These are phyloP conservation scores for Pilaira anomala DNA, from an alignment of 192 early-diverging fungal species.

Conservation along the genomic window DNA sequence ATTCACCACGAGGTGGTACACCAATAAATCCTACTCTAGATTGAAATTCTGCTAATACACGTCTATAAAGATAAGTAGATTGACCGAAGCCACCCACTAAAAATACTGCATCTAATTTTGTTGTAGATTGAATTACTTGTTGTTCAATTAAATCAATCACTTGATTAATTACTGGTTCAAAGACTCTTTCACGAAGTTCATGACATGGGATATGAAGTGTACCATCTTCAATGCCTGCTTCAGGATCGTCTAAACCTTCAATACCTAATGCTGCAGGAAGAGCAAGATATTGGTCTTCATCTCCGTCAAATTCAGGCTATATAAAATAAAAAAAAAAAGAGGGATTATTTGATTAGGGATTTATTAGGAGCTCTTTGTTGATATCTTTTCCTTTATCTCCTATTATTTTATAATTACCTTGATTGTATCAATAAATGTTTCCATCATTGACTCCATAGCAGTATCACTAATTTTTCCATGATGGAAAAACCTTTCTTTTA, in stretches of 20 bases:
- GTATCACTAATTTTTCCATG: constrained; percentile 41
- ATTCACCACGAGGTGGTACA: constrained; percentile 40
- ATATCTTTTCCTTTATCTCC: not conserved
- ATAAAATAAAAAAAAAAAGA: not conserved
- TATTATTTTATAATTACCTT: constrained; percentile 27
- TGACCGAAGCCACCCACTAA: constrained; percentile 56
- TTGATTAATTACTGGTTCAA: constrained; percentile 51
- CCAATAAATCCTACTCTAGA: constrained; percentile 43
- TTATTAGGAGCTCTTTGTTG: not conserved
- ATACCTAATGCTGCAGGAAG: constrained; percentile 45
- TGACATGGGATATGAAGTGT: constrained; percentile 43
- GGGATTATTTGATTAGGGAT: not conserved
- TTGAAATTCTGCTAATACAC: constrained; percentile 42
- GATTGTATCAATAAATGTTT: constrained; percentile 43
- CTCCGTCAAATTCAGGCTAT: constrained; percentile 51
- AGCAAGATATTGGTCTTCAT: constrained; percentile 48
- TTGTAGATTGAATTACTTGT: constrained; percentile 41
- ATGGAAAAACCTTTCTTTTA: constrained; percentile 40
- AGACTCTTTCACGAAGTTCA: constrained; percentile 49
- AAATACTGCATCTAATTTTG: constrained; percentile 45
- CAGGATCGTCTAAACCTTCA: constrained; percentile 45
- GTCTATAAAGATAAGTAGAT: constrained; percentile 50
- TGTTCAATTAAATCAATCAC: constrained; percentile 46
- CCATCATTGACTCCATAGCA: constrained; percentile 40
- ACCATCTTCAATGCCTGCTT: constrained; percentile 49